Evolutionary conservation across 179 eudicot species (phyloP).

Genomic region (Patellifolia procumbens): DNA sequence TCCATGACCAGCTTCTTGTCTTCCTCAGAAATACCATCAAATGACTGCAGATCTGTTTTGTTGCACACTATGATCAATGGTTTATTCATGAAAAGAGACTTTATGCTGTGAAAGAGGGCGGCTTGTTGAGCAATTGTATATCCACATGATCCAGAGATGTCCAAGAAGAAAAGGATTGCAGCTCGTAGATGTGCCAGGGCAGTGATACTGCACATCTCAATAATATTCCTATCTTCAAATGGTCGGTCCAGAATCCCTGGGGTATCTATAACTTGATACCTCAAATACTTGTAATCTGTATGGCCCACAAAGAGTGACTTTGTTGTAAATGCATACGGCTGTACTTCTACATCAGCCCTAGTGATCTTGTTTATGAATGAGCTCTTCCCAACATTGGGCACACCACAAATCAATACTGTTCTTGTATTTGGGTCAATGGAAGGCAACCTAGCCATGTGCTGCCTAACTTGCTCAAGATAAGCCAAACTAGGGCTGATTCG

Average conservation of each 20-base stretch:
- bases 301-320: slow-evolving; percentile 95
- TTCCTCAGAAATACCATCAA: slow-evolving; percentile 68
- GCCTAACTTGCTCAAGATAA: slow-evolving; percentile 90
- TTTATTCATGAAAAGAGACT: slow-evolving; percentile 93
- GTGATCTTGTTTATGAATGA: slow-evolving; percentile 94
- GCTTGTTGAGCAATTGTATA: slow-evolving; percentile 92
- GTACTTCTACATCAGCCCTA: slow-evolving; percentile 96
- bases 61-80: slow-evolving; percentile 89
- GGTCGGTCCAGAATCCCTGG: slow-evolving; percentile 95
- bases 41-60: slow-evolving; percentile 85
- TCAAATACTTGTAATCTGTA: slow-evolving; percentile 83
- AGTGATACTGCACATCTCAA: slow-evolving; percentile 96
- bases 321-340: slow-evolving; percentile 96
- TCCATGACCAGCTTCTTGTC: slow-evolving; percentile 83
- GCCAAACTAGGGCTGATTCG: slow-evolving; percentile 89
- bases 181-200: slow-evolving; percentile 93
- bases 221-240: slow-evolving; percentile 90
- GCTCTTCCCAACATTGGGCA: slow-evolving; percentile 97
- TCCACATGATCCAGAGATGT: slow-evolving; percentile 93
- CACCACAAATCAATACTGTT: slow-evolving; percentile 87
- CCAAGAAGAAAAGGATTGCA: slow-evolving; percentile 83
- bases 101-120: slow-evolving; percentile 83
- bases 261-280: slow-evolving; percentile 95
- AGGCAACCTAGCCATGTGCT: slow-evolving; percentile 94
- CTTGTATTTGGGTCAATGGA: slow-evolving; percentile 96